Evolutionary conservation across 1,284 basidiomycete species (phyloP).

Genomic region (Pholiota adiposa): DNA sequence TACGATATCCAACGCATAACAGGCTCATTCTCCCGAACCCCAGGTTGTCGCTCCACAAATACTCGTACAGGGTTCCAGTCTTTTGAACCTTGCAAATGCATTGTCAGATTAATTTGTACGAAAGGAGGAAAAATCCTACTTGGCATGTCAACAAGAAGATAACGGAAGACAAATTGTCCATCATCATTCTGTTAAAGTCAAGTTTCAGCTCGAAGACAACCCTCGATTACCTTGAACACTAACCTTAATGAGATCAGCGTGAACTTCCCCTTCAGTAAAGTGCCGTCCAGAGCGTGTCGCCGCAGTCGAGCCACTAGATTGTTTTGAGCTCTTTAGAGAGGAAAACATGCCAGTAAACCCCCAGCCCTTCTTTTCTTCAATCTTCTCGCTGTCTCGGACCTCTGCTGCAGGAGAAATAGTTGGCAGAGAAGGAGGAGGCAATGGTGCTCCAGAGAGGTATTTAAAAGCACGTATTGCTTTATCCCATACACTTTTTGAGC

Average conservation of each 20-base stretch:
- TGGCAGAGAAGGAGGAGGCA: constrained; percentile 39
- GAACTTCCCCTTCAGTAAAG: constrained; percentile 79
- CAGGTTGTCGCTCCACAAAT: constrained; percentile 69
- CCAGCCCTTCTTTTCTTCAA: constrained; percentile 48
- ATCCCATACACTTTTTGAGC: constrained; percentile 44
- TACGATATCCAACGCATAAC: constrained; percentile 67
- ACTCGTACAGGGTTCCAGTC: constrained; percentile 65
- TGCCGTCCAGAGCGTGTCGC: constrained; percentile 42
- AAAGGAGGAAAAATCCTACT: constrained; percentile 49
- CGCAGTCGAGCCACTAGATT: constrained; percentile 34
- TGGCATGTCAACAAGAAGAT: constrained; percentile 78
- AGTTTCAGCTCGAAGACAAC: constrained; percentile 20
- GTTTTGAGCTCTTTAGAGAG: constrained; percentile 54
- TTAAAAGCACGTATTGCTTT: constrained; percentile 59
- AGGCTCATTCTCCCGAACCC: constrained; percentile 72
- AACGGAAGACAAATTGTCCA: constrained; percentile 78
- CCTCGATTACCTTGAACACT: constrained; percentile 27
- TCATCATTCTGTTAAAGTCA: constrained; percentile 59
- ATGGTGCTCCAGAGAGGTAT: constrained; percentile 67
- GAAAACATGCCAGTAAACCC: constrained; percentile 71
- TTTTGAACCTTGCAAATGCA: constrained; percentile 56
- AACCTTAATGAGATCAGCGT: constrained; percentile 77
- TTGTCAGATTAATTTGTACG: neutral
- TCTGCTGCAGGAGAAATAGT: constrained; percentile 30
- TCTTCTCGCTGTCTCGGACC: constrained; percentile 37